Percentiles rank a stretch among this genome's conserved stretches.
Conservation (phyloP, 2,329 filamentous ascomycete genomes). For the Tolypocladium ovalisporum region DNA sequence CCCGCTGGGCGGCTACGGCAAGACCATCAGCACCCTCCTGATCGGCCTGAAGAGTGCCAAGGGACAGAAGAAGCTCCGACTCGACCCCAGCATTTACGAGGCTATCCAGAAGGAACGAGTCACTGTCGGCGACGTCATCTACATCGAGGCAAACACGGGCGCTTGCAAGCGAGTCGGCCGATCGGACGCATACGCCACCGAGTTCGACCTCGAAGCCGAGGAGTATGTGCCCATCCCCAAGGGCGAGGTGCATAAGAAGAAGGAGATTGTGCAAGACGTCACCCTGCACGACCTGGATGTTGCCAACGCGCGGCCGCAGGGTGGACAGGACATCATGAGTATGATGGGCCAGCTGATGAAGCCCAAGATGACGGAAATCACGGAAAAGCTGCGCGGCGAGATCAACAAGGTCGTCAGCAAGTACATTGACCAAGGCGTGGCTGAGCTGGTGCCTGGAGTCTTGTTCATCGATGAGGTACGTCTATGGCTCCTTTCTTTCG, state of each 20-base stretch:
- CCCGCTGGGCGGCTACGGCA: slow-evolving; percentile 89
- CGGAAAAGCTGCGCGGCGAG: slow-evolving; percentile 87
- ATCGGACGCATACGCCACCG: slow-evolving; percentile 93
- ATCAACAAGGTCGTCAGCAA: slow-evolving; percentile 99
- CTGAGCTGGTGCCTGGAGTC: slow-evolving; percentile 94
- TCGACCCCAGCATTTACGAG: slow-evolving; percentile 98
- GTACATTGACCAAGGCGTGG: slow-evolving; percentile 97
- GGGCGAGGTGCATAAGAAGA: slow-evolving; percentile 99
- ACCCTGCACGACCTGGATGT: slow-evolving; percentile 94
- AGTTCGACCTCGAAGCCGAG: slow-evolving; percentile 97
- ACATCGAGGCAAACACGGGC: slow-evolving; percentile 98
- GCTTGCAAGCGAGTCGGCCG: slow-evolving; percentile 94
- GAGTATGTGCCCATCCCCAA: slow-evolving; percentile 99
- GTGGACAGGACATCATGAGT: slow-evolving; percentile 98
- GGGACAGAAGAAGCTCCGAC: slow-evolving; percentile 92
- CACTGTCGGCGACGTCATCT: slow-evolving; percentile 92
- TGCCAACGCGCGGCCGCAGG: slow-evolving; percentile 88
- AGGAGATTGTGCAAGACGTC: slow-evolving; percentile 98
- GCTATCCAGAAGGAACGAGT: slow-evolving; percentile 98
- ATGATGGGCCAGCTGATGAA: slow-evolving; percentile 99
- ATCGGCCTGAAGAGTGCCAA: slow-evolving; percentile 92
- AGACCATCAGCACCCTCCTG: slow-evolving; percentile 91
- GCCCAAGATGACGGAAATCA: slow-evolving; percentile 98
- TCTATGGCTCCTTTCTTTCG: background rate
- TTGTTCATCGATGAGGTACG: slow-evolving; percentile 95